Percentiles rank a stretch among this genome's conserved stretches.
phyloP scores from a whole-genome alignment of 441 rosid species.

The Omphalea diandra region DNA sequence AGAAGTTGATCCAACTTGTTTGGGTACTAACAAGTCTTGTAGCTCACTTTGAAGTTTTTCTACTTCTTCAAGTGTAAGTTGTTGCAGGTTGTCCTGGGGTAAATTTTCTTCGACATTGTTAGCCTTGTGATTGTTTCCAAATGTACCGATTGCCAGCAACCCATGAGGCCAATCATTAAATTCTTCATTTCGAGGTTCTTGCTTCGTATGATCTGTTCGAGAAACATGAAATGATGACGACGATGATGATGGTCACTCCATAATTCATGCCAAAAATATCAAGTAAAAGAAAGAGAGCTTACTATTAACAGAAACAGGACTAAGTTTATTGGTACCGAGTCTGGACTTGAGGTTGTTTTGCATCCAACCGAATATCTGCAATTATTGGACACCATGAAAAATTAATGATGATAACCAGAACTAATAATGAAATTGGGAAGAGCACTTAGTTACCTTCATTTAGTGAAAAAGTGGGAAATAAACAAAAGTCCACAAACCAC shows the following conservation, averaged over 20 bases:
- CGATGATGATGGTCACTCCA: no score
- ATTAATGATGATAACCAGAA: background rate
- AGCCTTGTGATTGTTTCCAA: conserved; percentile 35
- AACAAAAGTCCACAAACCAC: no score
- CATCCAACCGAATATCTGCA: conserved; percentile 69
- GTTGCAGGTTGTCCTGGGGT: conserved; percentile 20
- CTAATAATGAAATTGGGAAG: background rate
- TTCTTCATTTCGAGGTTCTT: conserved; percentile 38
- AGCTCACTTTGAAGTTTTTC: conserved; percentile 34
- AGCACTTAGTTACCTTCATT: conserved; percentile 29
- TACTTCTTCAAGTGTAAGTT: conserved; percentile 35
- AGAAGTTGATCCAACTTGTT: conserved; percentile 15
- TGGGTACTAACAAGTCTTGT: conserved; percentile 25
- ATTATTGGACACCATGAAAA: conserved; percentile 12
- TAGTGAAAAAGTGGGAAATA: background rate
- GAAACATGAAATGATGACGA: no score
- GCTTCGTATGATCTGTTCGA: conserved; percentile 21
- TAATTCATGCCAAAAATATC: background rate
- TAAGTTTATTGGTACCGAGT: conserved; percentile 26
- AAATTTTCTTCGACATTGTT: conserved; percentile 19
- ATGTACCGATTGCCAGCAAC: conserved; percentile 55
- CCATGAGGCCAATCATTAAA: conserved; percentile 50
- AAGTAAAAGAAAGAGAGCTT: conserved; percentile 19
- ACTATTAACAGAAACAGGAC: conserved; percentile 37
- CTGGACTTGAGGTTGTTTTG: conserved; percentile 50